Base-by-base conservation (phyloP, 768 basidiomycete species). In the Lactarius hengduanensis region DNA sequence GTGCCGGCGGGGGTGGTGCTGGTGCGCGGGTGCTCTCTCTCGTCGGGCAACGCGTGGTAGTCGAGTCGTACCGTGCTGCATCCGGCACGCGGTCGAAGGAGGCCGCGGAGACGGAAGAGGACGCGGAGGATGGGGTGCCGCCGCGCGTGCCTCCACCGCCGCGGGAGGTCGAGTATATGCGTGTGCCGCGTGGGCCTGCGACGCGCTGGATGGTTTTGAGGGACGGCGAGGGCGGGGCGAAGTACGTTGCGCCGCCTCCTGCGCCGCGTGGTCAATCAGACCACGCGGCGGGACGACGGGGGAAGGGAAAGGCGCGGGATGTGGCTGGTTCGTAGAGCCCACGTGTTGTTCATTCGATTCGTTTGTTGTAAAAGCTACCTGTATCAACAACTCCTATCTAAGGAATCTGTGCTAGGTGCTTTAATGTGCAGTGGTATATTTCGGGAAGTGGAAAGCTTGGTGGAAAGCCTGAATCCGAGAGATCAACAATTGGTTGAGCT, bases 171-270 rank as follows among this genome's bases (percentile, higher is more conserved):
- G 41, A 65, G 41, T 64, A 59, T 60, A 43, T 60, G 20, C 53
- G 56, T 26, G 70, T 38, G 58, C 67, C 38, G 62, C 68, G 68
- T 38, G 66, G 62, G 50, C 32, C 58, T 10, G 61, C 60, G 38
- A 61, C 45, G 57, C 62, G 59, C 3, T 70, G 70, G 68, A 59
- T 45, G 20, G 64, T 63, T 30, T 63, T 59, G 40, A 59, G 53
- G 55, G 55, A 45, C 22, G 60, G 60, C 15, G 43, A 20, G 20
- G 63, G 18, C 15, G 34, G 9, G 10, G 64, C 55, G 22, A 62
- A 28, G 61, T 70, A 70, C 34, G 68, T 69, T 8, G 62, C 22
- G 38, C 22, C 22, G 32, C 41, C 53, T 45, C 61, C 38, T 55
- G 61, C 10, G 56, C 41, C 13, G 6, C 53, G 53, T 30, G 6